Percentiles rank a stretch among this genome's conserved stretches.
Evolutionary conservation across 2,329 filamentous ascomycete genomes (phyloP).

Genomic region (Monilinia vaccinii-corymbosi): DNA sequence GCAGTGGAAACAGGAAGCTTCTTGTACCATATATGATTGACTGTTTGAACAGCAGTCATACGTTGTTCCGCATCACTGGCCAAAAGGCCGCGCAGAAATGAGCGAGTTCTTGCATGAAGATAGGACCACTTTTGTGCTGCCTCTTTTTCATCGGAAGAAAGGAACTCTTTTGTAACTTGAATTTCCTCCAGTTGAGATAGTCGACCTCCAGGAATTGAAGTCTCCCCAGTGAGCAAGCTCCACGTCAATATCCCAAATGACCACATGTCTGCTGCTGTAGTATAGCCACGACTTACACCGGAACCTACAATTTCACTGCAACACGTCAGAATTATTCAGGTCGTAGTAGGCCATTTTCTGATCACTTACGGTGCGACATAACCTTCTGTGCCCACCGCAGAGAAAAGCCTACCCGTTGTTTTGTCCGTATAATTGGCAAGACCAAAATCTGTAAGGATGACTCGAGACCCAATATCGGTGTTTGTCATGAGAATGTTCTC

Average conservation of each 20-base stretch:
- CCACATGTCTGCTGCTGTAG: constrained; percentile 27
- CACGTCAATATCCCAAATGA: constrained; percentile 27
- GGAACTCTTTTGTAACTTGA: constrained; percentile 14
- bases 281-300: constrained; percentile 19
- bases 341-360: not conserved
- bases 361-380: constrained; percentile 28
- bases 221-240: constrained; percentile 22
- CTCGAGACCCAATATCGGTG: constrained; percentile 24
- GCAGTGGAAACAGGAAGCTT: constrained; percentile 19
- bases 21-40: constrained; percentile 33
- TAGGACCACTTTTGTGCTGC: constrained; percentile 13
- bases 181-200: constrained; percentile 18
- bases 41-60: constrained; percentile 29
- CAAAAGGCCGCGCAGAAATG: constrained; percentile 31
- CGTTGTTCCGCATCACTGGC: constrained; percentile 27
- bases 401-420: constrained; percentile 21
- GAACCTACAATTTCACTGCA: constrained; percentile 18
- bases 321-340: not conserved
- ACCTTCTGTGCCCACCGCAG: constrained; percentile 26
- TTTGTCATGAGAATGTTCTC: constrained; percentile 29
- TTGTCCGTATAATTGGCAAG: constrained; percentile 21
- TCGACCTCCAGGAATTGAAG: constrained; percentile 15
- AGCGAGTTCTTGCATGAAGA: constrained; percentile 16
- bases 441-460: constrained; percentile 29
- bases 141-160: constrained; percentile 9